Percentiles rank a stretch among this genome's conserved stretches.
These are phyloP conservation scores for Debaryomyces robertsiae DNA, from an alignment of 1,139 yeast genomes.

Conservation along the genomic window DNA sequence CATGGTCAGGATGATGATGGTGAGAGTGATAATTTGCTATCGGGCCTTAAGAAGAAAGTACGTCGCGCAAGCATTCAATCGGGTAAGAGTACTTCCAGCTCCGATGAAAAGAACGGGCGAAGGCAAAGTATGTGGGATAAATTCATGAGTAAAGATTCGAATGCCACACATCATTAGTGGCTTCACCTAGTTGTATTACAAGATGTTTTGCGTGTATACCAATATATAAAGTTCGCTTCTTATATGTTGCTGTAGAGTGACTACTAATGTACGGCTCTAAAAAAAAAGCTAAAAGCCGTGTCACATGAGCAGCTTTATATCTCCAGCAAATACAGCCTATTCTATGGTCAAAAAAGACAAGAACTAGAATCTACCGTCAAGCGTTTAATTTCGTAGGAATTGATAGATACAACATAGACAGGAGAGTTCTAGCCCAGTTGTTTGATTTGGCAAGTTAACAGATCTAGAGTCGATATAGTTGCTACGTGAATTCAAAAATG, in stretches of 20 bases:
- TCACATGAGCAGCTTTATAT: no score
- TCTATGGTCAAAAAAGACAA: no score
- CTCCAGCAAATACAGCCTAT: no score
- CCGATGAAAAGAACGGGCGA: constrained; percentile 13
- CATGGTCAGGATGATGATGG: constrained; percentile 10
- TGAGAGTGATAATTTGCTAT: constrained; percentile 15
- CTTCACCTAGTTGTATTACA: no score
- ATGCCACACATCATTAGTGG: not conserved
- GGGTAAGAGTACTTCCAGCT: constrained; percentile 3
- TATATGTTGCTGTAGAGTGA: no score
- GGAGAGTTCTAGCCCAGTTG: no score
- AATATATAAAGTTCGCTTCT: not conserved
- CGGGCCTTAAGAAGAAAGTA: constrained; percentile 10
- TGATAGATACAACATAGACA: no score
- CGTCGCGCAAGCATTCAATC: constrained; percentile 7
- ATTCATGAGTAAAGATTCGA: constrained; percentile 4
- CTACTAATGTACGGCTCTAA: no score
- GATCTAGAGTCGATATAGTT: not conserved
- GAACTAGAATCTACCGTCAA: no score
- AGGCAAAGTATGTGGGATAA: constrained; percentile 15
- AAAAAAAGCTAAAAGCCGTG: no score
- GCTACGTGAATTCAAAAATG: not conserved
- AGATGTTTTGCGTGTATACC: not conserved
- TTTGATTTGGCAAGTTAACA: not conserved
- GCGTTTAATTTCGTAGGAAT: no score